Base-by-base conservation (phyloP, 2,329 filamentous ascomycete genomes). In the Aspergillus sp. region DNA sequence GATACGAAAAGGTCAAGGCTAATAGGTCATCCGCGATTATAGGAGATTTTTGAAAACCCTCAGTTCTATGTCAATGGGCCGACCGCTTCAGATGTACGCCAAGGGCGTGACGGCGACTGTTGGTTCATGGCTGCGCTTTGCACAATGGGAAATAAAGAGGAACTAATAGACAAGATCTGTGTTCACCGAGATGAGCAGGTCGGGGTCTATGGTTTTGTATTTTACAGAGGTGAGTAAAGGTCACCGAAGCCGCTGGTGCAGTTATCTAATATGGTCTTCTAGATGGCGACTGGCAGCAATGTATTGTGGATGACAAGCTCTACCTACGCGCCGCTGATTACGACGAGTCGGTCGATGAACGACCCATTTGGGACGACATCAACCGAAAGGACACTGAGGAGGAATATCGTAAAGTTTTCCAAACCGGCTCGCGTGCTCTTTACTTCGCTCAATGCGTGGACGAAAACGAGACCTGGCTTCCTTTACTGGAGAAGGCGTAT, bases 231-330 rank as follows among this genome's bases (percentile, higher is more conserved):
- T 80, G 73, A 62, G 72, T 59, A 12, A 12, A 31, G 35, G 17
- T 27, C 12, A 17, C 40, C 19, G 17, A 33, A 21, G 8, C 27
- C 8, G 19, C 24, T 21, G 12, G 8, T 9, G 14, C 33, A 27
- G 7, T 12, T 17, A n/a, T 24, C 33, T 35, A 27, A 35, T 11
- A 48, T 31, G 9, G 3, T 21, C 14, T 45, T 51, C 21, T 63
- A 84, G 90, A 93, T 65, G 91, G 91, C 53, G 90, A 95, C 74
- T 96, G 91, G 92, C 90, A 93, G 56, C 91, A 92, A 66, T 92
- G 90, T 57, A 93, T 96, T 61, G 86, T 96, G 58, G 92, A 96
- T 69, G 92, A 96, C 73, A 96, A 96, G 75, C 81, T 96, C 3
- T 96, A 90, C 71, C 83, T 96, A 17, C 90, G 88, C 59, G 90